A percentile compares a stretch with the other conserved stretches of the same genome.
Evolutionary conservation across 2,329 filamentous ascomycete species (phyloP).

Genomic region (Samsoniella hepiali): DNA sequence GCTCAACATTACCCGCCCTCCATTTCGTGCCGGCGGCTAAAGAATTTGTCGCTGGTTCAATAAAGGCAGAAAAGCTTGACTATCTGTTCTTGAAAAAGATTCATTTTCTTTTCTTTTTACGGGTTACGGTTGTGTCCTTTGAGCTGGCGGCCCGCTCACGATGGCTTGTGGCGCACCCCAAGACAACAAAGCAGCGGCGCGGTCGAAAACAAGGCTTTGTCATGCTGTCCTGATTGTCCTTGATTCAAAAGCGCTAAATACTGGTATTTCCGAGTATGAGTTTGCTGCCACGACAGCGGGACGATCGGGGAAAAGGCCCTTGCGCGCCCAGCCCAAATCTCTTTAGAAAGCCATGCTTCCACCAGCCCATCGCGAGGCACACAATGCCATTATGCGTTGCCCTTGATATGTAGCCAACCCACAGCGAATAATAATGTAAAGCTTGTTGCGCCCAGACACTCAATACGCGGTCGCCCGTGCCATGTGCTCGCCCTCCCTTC

Average conservation of each 20-base stretch:
- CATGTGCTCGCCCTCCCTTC: background rate
- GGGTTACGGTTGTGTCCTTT: background rate
- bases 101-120: background rate
- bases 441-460: background rate
- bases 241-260: too few relatives aligned
- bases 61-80: background rate
- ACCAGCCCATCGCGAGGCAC: background rate
- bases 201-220: background rate
- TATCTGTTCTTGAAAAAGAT: background rate
- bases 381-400: background rate
- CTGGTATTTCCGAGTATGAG: too few relatives aligned
- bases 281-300: background rate
- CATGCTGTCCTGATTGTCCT: background rate
- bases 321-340: background rate
- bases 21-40: background rate
- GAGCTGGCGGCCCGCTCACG: background rate
- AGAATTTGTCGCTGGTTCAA: constrained; percentile 7
- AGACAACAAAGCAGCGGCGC: background rate
- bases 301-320: background rate
- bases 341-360: background rate
- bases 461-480: background rate
- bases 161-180: background rate
- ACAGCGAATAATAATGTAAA: background rate
- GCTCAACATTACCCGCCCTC: background rate
- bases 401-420: background rate